Percentiles rank a stretch among this genome's conserved stretches.
Conservation (phyloP, 192 early-diverging fungal genomes). For the Rhizoclosmatium globosum region DNA sequence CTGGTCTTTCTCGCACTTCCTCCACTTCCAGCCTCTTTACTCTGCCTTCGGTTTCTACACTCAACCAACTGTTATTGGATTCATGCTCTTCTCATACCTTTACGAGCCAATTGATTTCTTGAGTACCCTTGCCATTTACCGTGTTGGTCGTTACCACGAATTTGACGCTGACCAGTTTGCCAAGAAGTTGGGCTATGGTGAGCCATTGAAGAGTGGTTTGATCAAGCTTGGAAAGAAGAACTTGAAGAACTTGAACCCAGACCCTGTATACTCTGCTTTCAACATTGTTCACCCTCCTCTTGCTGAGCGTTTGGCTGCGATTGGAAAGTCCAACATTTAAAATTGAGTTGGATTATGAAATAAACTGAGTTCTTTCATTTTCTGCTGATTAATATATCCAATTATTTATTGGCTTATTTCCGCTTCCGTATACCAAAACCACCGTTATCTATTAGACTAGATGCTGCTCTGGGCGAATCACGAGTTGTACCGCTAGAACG, state of each 20-base stretch:
- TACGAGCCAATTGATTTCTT: conserved; percentile 77
- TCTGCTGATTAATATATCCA: no score
- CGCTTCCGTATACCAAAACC: no score
- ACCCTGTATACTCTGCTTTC: conserved; percentile 75
- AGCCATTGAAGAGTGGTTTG: conserved; percentile 73
- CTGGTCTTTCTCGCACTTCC: conserved; percentile 60
- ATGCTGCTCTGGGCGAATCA: no score
- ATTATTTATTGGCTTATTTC: no score
- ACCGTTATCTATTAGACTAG: no score
- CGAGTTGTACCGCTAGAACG: no score
- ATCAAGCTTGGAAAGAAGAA: conserved; percentile 93
- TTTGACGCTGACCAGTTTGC: conserved; percentile 94
- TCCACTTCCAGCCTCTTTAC: conserved; percentile 81
- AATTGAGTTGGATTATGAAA: no score
- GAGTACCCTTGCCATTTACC: conserved; percentile 77
- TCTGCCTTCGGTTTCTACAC: conserved; percentile 83
- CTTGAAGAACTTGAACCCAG: conserved; percentile 76
- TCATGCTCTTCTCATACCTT: conserved; percentile 82
- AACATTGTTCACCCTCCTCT: conserved; percentile 92
- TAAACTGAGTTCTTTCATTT: no score
- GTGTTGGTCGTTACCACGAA: conserved; percentile 85
- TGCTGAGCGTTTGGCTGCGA: conserved; percentile 74
- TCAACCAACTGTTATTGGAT: conserved; percentile 84
- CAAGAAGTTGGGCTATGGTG: conserved; percentile 77
- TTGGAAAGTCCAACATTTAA: not conserved